A percentile compares a stretch with the other conserved stretches of the same genome.
Conservation (phyloP, 2,329 filamentous ascomycete species). For the Calonectria crousiana region DNA sequence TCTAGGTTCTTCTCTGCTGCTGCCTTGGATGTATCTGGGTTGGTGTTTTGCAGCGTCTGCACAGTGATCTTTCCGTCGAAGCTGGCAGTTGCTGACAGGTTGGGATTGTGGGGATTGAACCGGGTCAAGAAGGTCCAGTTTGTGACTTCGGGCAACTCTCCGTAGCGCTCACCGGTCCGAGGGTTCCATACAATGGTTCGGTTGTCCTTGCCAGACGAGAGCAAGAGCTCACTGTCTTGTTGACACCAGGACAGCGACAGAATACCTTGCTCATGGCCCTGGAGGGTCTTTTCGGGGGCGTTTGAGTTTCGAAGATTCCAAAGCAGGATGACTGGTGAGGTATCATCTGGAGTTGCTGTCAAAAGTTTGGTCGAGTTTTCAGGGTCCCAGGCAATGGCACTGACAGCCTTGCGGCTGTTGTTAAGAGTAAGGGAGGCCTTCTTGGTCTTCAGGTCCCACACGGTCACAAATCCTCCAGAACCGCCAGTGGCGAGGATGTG, state of each 20-base stretch:
- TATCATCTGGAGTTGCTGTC: constrained; percentile 91
- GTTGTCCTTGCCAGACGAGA: constrained; percentile 98
- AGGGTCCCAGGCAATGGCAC: constrained; percentile 96
- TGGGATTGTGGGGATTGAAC: constrained; percentile 94
- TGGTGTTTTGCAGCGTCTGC: constrained; percentile 95
- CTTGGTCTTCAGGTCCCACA: constrained; percentile 98
- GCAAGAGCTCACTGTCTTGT: constrained; percentile 87
- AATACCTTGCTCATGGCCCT: constrained; percentile 94
- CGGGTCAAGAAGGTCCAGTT: constrained; percentile 98
- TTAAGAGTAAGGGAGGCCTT: constrained; percentile 97
- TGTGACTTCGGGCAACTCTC: constrained; percentile 97
- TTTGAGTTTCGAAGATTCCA: constrained; percentile 98
- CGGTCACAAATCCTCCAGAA: constrained; percentile 93
- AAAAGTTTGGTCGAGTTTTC: constrained; percentile 94
- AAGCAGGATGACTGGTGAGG: constrained; percentile 86
- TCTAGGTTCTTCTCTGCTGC: constrained; percentile 79
- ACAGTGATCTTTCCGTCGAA: constrained; percentile 97
- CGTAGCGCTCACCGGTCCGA: constrained; percentile 86
- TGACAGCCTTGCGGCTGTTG: constrained; percentile 94
- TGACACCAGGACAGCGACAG: constrained; percentile 95
- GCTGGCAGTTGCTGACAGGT: constrained; percentile 91
- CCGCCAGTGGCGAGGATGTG: constrained; percentile 97
- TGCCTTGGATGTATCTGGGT: constrained; percentile 77
- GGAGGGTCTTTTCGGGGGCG: constrained; percentile 87
- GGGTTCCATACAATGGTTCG: constrained; percentile 97